These are phyloP conservation scores for Cadophora malorum DNA, from an alignment of 2,329 filamentous ascomycete genomes.

Conservation along the genomic window DNA sequence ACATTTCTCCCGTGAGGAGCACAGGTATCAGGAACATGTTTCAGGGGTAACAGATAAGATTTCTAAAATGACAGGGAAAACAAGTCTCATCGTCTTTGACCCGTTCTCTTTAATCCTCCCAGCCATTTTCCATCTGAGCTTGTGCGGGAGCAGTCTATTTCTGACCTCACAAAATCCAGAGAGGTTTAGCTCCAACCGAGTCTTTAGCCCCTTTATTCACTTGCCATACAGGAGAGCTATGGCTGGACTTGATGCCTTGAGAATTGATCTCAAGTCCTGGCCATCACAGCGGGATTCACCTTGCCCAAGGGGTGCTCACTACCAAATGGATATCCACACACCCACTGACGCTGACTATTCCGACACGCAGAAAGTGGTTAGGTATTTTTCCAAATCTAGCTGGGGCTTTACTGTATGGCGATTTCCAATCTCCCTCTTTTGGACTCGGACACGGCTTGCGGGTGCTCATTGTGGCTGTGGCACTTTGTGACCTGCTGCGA, in stretches of 20 bases:
- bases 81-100: background rate
- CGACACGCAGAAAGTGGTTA: background rate
- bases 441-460: constrained; percentile 21
- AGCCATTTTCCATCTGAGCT: background rate
- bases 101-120: background rate
- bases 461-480: background rate
- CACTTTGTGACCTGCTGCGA: background rate
- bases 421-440: constrained; percentile 1
- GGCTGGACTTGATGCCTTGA: background rate
- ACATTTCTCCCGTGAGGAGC: background rate
- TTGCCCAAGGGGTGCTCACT: background rate
- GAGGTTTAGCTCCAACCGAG: background rate
- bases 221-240: background rate
- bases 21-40: constrained; percentile 5
- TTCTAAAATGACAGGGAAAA: background rate
- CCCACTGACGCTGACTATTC: background rate
- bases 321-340: background rate
- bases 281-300: background rate
- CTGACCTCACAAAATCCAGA: background rate
- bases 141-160: background rate
- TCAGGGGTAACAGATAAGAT: background rate
- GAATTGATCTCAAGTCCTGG: background rate
- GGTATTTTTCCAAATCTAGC: background rate
- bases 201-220: too few species aligned
- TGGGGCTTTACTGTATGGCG: background rate